These are phyloP conservation scores for Talaromyces trachyspermus DNA, from an alignment of 495 filamentous ascomycete species.

Conservation along the genomic window DNA sequence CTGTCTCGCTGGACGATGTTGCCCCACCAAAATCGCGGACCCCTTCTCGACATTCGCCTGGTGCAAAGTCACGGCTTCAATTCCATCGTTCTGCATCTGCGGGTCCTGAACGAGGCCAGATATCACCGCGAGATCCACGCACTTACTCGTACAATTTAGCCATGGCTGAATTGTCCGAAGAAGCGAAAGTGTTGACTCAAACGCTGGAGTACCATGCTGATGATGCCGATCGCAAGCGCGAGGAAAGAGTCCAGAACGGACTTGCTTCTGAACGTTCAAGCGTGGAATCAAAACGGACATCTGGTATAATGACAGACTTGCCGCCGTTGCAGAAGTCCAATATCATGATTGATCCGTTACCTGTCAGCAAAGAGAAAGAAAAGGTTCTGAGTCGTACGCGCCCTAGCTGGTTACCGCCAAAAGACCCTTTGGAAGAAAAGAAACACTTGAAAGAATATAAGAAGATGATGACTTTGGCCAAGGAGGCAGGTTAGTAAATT, in stretches of 20 bases:
- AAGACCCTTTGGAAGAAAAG: conserved; percentile 86
- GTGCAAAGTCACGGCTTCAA: conserved; percentile 12
- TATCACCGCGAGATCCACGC: conserved; percentile 48
- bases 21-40: conserved; percentile 18
- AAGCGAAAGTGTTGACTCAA: conserved; percentile 82
- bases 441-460: conserved; percentile 88
- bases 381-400: conserved; percentile 83
- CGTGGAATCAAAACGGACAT: conserved; percentile 47
- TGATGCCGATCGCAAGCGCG: conserved; percentile 45
- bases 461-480: conserved; percentile 78
- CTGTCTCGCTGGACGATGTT: conserved; percentile 19
- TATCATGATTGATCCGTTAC: conserved; percentile 93
- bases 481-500: conserved; percentile 56
- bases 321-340: conserved; percentile 81
- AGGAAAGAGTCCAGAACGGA: conserved; percentile 44
- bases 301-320: conserved; percentile 49
- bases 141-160: conserved; percentile 82
- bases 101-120: conserved; percentile 35
- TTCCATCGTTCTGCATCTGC: conserved; percentile 36
- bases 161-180: conserved; percentile 71
- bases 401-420: conserved; percentile 92
- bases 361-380: conserved; percentile 94
- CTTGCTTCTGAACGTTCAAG: conserved; percentile 35
- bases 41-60: conserved; percentile 12
- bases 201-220: conserved; percentile 81